Base-by-base conservation (phyloP, 23 red algal species). In the Gracilaria vermiculophylla region DNA sequence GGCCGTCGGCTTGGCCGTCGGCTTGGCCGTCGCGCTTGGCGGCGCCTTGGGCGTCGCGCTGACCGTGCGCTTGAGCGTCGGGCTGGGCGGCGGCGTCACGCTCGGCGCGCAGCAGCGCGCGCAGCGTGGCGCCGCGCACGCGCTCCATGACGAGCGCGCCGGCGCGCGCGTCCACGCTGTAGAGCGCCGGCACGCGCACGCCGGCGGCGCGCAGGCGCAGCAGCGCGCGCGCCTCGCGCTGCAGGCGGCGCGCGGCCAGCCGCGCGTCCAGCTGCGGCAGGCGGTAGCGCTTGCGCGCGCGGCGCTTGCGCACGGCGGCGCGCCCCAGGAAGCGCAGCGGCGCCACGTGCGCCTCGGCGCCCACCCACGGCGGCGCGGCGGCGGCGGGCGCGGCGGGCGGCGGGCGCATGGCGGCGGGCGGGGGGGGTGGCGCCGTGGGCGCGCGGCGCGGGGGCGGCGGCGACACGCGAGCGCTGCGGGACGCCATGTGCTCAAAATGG, bases 201-300 rank as follows among this genome's bases (percentile, higher is more conserved):
- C 80, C 79, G 14, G 72, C 67, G 19, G 70, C 69, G 40, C 92
- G 78, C 27, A 83, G 79, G 19, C 93, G 87, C n/a, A 91, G 39
- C 13, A 91, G 37, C 15, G 71, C 71, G 24, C 85, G 86, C 12
- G 74, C 93, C 54, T 95, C 92, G 29, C 80, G 80, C 32, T 73
- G 37, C 17, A 87, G 27, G 9, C 93, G 77, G 16, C 83, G 77
- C 24, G 60, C 43, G n/a, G 78, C 76, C 10, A 95, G 82, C 47
- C 71, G 51, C 1, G 72, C 57, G 27, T 95, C 93, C 19, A 95
- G 43, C 20, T 69, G 19, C 57, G 86, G 86, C 36, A 91, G 93
- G 24, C 93, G 83, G 50, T 95, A 95, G 13, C 65, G 71, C 33
- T 95, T 95, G n/a, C 60, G 80, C 3, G 71, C 37, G 15, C 93